Base-by-base conservation (phyloP, 169 alveolate genomes). In the Plasmodium ovale region DNA sequence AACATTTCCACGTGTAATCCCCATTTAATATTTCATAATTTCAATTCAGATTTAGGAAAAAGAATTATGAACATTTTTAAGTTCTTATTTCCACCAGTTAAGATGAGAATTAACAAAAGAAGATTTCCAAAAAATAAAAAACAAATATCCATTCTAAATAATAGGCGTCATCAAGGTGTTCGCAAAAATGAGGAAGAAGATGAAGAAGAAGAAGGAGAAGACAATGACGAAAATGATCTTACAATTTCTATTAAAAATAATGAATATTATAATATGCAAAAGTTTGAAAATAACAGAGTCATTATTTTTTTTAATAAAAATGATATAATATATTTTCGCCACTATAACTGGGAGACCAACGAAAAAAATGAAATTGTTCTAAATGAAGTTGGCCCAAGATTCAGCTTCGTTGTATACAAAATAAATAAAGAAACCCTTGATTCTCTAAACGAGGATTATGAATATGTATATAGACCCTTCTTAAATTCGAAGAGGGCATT, bases 381-480 rank as follows among this genome's bases (percentile, higher is more conserved):
- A 35, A 95, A 94, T 56, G 99, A 98, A 89, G 90, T 97, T 21
- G 99, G 99, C 2, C 99, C 99, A 19, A 93, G 99, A 72, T 98
- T 98, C 92, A 96, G 94, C 56, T 91, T 97, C 91, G 90, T 97
- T 87, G 99, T 99, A 3, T 99, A 96, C 89, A 96, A 98, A 77
- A 97, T 99, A 25, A 98, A 97, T 39, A 95, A 98, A 29, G 99
- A 99, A 29, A 97, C 99, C 12, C 95, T 98, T 23, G 99, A 98
- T 74, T 97, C 98, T 97, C 95, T 96, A 64, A 99, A 98, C 88
- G 98, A 98, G 39, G 97, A 98, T 87, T 96, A 95, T 64, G 99
- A 99, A 91, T 98, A 99, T 99, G 98, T 96, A n/a, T 92, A 97
- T 54, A 92, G 99, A 65, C 99, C 99, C 10, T 98, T 96, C 95